phyloP scores from a whole-genome alignment of 495 filamentous ascomycete genomes.

The Neurospora sp. region DNA sequence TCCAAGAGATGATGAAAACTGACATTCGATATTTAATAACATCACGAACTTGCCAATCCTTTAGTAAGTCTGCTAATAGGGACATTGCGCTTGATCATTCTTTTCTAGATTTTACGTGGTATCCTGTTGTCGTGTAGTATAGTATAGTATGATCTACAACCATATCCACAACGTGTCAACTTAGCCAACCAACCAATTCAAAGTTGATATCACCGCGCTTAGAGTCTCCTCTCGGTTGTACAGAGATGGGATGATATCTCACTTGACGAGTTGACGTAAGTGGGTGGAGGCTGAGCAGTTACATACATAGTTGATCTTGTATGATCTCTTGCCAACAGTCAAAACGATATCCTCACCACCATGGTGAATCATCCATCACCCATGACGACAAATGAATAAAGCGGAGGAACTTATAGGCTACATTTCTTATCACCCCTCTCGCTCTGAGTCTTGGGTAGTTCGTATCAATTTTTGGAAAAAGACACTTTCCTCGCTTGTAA shows the following conservation, averaged over 20 bases:
- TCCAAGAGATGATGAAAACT: too few relatives aligned
- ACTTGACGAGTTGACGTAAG: neutral
- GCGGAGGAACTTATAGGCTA: neutral
- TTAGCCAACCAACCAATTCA: neutral
- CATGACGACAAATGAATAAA: neutral
- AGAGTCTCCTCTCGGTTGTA: neutral
- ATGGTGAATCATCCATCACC: neutral
- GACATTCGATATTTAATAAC: too few relatives aligned
- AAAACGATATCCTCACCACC: neutral
- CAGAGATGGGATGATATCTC: neutral
- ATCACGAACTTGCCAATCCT: too few relatives aligned
- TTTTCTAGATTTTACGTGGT: neutral
- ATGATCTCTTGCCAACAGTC: neutral
- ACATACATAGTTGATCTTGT: neutral
- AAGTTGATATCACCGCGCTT: neutral
- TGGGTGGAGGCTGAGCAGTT: neutral
- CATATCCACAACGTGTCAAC: neutral
- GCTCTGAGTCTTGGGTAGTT: neutral
- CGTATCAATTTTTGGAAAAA: neutral
- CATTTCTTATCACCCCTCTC: neutral
- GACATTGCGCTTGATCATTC: too few relatives aligned
- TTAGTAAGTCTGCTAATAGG: too few relatives aligned
- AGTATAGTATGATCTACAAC: neutral
- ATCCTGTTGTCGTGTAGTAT: neutral
- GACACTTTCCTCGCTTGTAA: neutral